phyloP scores from a whole-genome alignment of 2,329 filamentous ascomycete genomes.

The Trichoderma atroviride region DNA sequence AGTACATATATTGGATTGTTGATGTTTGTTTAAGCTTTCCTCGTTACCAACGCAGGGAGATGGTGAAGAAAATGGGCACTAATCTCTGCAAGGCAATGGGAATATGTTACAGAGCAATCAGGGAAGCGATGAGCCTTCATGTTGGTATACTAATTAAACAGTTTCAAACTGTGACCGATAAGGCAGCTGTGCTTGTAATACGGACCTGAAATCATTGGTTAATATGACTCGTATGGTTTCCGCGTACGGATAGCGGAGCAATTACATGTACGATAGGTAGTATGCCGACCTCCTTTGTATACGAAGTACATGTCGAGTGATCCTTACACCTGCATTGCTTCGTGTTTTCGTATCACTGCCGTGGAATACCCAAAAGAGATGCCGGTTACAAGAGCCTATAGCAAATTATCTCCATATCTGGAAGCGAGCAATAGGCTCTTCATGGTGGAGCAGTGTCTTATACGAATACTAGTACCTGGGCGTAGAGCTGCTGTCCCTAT shows the following conservation, averaged over 20 bases:
- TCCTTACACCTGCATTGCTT: background rate
- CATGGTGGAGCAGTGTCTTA: background rate
- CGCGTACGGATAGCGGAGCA: background rate
- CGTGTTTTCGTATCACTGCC: background rate
- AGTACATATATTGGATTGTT: background rate
- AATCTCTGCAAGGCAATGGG: background rate
- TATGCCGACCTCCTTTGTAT: slow-evolving; percentile 8
- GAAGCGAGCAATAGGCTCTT: background rate
- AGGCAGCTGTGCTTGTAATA: slow-evolving; percentile 7
- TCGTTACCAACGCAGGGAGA: background rate
- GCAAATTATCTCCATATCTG: background rate
- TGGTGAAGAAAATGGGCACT: background rate
- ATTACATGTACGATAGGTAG: background rate
- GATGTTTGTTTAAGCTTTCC: background rate
- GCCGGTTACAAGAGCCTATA: background rate
- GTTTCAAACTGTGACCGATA: slow-evolving; percentile 6
- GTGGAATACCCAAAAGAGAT: background rate
- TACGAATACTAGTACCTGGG: background rate
- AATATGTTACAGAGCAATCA: background rate
- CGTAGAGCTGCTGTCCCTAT: background rate
- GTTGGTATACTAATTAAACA: slow-evolving; percentile 2
- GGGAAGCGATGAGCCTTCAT: background rate
- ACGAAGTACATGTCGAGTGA: background rate
- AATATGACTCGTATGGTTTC: slow-evolving; percentile 5
- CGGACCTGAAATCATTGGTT: background rate